phyloP scores from a whole-genome alignment of 2,329 filamentous ascomycete genomes.

The Fusarium redolens region DNA sequence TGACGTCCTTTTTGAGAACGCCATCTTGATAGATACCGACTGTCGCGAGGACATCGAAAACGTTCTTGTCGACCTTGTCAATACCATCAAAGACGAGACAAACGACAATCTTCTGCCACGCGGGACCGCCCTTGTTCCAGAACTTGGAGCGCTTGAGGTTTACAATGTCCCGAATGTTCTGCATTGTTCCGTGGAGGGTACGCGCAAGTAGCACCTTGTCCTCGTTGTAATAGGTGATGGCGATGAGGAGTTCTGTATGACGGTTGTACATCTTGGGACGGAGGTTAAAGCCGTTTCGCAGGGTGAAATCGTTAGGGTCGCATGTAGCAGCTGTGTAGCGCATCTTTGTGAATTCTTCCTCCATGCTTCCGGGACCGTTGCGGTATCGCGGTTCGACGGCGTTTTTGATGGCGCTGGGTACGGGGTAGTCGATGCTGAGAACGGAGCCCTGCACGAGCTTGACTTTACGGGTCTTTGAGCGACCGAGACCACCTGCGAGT shows the following conservation, averaged over 20 bases:
- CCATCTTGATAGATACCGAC: constrained; percentile 43
- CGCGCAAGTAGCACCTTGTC: constrained; percentile 43
- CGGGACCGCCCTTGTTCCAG: constrained; percentile 43
- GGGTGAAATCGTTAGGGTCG: constrained; percentile 42
- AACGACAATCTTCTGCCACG: constrained; percentile 43
- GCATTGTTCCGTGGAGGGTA: constrained; percentile 41
- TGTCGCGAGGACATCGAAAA: constrained; percentile 42
- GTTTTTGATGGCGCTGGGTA: constrained; percentile 44
- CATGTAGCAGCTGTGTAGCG: constrained; percentile 43
- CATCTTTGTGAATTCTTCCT: constrained; percentile 43
- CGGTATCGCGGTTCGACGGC: constrained; percentile 39
- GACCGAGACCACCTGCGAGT: constrained; percentile 28
- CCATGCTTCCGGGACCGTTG: constrained; percentile 29
- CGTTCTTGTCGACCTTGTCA: constrained; percentile 43
- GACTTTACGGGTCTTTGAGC: constrained; percentile 40
- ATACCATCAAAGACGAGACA: constrained; percentile 43
- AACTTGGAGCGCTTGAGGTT: constrained; percentile 43
- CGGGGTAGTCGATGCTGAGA: constrained; percentile 43
- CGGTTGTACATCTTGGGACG: constrained; percentile 44
- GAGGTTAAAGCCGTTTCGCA: constrained; percentile 42
- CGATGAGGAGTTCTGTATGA: constrained; percentile 41
- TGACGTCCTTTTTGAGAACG: constrained; percentile 43
- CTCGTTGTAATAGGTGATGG: constrained; percentile 44
- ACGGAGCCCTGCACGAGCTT: constrained; percentile 43
- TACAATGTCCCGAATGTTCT: constrained; percentile 42